Base-by-base conservation (phyloP, 2,329 filamentous ascomycete genomes). In the Penicillium brasilianum region DNA sequence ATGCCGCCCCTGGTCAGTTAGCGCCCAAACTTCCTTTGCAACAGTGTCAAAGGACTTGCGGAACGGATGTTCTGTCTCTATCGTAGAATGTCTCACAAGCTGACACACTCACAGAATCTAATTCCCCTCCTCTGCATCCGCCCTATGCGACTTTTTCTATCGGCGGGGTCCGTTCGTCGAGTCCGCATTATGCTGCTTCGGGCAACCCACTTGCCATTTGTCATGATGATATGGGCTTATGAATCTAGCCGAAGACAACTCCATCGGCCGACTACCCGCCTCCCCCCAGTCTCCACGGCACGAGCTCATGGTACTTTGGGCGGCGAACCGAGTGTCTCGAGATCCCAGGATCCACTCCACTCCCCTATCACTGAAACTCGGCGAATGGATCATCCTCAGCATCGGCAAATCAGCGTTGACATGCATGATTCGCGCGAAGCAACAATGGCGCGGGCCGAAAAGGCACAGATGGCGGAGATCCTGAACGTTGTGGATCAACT, bases 161-260 rank as follows among this genome's bases (percentile, higher is more conserved):
- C 85, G n/a, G 80, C 84, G 46, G 83, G 83, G 64, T 74, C 78
- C 58, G 77, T 87, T 58, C 81, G 86, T 54, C 80, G 79, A 34
- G 80, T 83, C 58, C 83, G 85, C 50, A 88, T 88, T 61, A 70
- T 86, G 44, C 72, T 88, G 49, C 81, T 88, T 60, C 86, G 85
- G 71, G 81, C 80, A 53, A 87, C 85, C 2, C 86, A 88, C 73
- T 73, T 83, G 50, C 85, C 86, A 14, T 83, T 84, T 66, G 83
- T 88, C 55, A 80, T 77, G 41, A 73, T 84, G 55, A 87, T 88
- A 58, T 83, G 83, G 78, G 74, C 77, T n/a, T 88, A 84, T 70
- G 86, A 80, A 67, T 71, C 73, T 57, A 75, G 72, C 59, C 72
- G 71, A 63, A 72, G 69, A 36, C 57, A 55, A 25, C 39, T 55